Conservation (phyloP, 345 rosid species). For the Anastatica hierochuntica region DNA sequence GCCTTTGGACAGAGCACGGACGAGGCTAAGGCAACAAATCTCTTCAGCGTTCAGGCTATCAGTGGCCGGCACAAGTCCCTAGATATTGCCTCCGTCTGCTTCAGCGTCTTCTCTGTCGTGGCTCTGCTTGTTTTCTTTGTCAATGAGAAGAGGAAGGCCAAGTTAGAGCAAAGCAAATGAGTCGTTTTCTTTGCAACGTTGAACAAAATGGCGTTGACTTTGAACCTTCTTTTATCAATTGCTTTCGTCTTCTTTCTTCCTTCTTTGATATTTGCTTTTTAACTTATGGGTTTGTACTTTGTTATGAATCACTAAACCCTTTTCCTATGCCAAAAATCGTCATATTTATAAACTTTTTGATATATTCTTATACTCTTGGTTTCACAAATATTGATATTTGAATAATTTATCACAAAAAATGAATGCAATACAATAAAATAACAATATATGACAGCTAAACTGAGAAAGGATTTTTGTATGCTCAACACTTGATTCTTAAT, state of each 20-base stretch:
- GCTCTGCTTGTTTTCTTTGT: conserved; percentile 23
- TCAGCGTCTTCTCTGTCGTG: conserved; percentile 28
- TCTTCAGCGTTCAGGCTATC: conserved; percentile 27
- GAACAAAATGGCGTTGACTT: conserved; percentile 10
- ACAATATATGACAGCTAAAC: too few species aligned
- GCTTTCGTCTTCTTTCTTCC: conserved; percentile 4
- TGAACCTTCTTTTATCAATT: conserved; percentile 4
- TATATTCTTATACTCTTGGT: too few species aligned
- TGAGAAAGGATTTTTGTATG: too few species aligned
- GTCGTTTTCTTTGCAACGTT: conserved; percentile 13
- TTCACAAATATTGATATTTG: background rate
- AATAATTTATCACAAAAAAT: background rate
- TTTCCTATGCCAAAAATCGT: too few species aligned
- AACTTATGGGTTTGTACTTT: conserved; percentile 4
- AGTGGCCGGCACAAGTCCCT: conserved; percentile 28
- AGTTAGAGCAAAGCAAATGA: conserved; percentile 25
- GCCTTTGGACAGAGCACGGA: conserved; percentile 32
- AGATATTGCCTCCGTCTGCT: conserved; percentile 29
- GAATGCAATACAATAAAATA: too few species aligned
- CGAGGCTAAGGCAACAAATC: conserved; percentile 1
- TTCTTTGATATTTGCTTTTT: background rate
- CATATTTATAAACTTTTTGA: background rate
- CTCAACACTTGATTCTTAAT: too few species aligned
- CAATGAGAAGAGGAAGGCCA: conserved; percentile 27
- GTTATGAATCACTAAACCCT: conserved; percentile 4